Base-by-base conservation (phyloP, 305 asterid species). In the Plantago rigida region DNA sequence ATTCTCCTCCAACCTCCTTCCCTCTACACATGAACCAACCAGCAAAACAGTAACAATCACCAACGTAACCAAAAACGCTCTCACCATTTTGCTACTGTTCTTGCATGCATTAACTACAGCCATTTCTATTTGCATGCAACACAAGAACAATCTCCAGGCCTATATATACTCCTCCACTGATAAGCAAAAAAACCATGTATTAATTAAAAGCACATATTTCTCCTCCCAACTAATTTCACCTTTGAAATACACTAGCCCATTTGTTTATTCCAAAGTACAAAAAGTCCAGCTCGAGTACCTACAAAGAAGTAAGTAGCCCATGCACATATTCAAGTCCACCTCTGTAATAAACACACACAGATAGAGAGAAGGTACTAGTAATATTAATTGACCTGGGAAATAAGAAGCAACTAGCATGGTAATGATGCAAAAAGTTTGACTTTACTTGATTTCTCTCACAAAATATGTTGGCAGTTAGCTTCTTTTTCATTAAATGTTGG, bases 271-370 rank as follows among this genome's bases (percentile, higher is more conserved):
- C 71, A 58, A 58, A 59, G 65, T 64, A 47, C 71, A 47, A 9
- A 64, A 44, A 66, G 22, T 57, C 76, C 76, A 72, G 66, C 78
- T 69, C 80, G 71, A 69, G 66, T 69, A 62, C 64, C 75, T 62
- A 70, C 64, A 61, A 59, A 59, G 69, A 58, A 75, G 67, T 66
- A 69, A 69, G 57, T 57, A 46, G 41, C 0, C 58, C 78, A 60
- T 67, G 80, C 70, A 60, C 68, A 72, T 69, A 72, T 75, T 75
- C 72, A 78, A 68, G 67, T 34, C 67, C 75, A 70, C 79, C 77
- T 65, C 82, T 60, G 62, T 59, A 3, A 5, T 44, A 12, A 28
- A 42, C 31, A 28, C 26, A 60, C 65, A 34, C 55, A 49, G 36
- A 45, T 9, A 13, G 3, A 19, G 19, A 17, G 44, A 36, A 36